phyloP scores from a whole-genome alignment of 23 red algal genomes.

The Pyropia haitanensis region DNA sequence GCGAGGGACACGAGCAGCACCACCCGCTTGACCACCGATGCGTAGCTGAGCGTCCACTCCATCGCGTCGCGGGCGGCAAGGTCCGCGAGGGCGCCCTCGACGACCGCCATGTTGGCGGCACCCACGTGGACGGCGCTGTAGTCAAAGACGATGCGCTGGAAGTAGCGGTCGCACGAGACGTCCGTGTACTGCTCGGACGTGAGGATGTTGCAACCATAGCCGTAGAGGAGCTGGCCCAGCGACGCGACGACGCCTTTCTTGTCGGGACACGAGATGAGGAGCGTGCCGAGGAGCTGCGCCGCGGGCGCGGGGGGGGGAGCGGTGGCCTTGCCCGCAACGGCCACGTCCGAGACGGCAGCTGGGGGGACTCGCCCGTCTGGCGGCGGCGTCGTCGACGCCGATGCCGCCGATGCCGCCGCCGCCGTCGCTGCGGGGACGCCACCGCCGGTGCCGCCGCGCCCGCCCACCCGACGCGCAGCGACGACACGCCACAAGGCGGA shows the following conservation, averaged over 20 bases:
- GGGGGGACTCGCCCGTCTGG: no score
- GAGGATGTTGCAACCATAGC: conserved; percentile 1
- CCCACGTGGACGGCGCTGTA: background rate
- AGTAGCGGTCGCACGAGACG: background rate
- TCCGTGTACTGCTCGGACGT: background rate
- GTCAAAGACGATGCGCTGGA: conserved; percentile 1
- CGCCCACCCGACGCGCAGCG: no score
- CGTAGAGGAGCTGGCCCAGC: conserved; percentile 2
- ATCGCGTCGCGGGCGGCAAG: background rate
- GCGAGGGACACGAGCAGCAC: background rate
- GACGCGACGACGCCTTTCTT: background rate
- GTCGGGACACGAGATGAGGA: background rate
- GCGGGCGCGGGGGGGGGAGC: no score
- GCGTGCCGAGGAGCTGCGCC: background rate
- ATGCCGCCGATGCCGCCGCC: no score
- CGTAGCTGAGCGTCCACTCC: background rate
- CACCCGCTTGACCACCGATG: background rate
- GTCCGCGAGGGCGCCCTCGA: background rate
- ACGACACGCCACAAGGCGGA: no score
- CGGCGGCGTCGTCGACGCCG: no score
- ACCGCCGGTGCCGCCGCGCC: no score
- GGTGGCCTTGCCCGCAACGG: no score
- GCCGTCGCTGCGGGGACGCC: no score
- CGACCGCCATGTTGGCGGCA: background rate
- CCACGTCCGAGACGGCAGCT: no score